Evolutionary conservation across 768 basidiomycete species (phyloP), one percentile per base, ranked within the genome.

Genomic region (Russula virescens): DNA sequence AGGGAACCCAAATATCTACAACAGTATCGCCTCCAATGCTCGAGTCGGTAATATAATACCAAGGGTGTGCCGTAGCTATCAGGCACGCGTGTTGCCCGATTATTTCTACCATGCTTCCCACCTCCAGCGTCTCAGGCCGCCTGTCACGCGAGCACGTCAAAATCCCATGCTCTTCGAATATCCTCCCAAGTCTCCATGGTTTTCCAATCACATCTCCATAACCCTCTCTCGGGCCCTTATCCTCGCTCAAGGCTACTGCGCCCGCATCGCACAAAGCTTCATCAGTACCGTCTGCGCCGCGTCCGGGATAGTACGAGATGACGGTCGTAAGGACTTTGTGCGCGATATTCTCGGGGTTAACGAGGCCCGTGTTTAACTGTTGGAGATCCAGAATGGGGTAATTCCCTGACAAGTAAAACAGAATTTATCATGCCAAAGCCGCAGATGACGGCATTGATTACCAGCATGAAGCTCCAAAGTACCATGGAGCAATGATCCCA

Each of bases 31-130:
- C 75, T 18, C 80, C 80, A 34, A 76, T 71, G n/a, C 76, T 77
- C 8, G 82, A 82, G 66, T 94, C 91, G 2, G 93, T 84, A 21
- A 94, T 76, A 70, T 93, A 93, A 71, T 86, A 91, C 90, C 89
- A 93, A 1, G 87, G 85, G 69, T 89, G 83, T 2, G 82, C 85
- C 21, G 93, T 90, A 21, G 89, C 81, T 50, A 85, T 91, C 67
- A 94, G 71, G 70, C 92, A 95, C 9, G 91, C 92, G 72, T 94
- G 89, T 72, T 94, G 91, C 13, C 90, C 89, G 43, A 92, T 76
- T 58, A 94, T 86, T 68, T 87, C 81, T 34, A 94, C 76, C 55
- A 79, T 74, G 10, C 84, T 81, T 8, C 88, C 91, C 11, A 88
- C 68, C 68, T 77, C 73, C 67, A 87, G 71, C 46, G 68, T 11